These are phyloP conservation scores for Colletotrichum camelliae DNA, from an alignment of 2,329 filamentous ascomycete genomes.

Conservation along the genomic window DNA sequence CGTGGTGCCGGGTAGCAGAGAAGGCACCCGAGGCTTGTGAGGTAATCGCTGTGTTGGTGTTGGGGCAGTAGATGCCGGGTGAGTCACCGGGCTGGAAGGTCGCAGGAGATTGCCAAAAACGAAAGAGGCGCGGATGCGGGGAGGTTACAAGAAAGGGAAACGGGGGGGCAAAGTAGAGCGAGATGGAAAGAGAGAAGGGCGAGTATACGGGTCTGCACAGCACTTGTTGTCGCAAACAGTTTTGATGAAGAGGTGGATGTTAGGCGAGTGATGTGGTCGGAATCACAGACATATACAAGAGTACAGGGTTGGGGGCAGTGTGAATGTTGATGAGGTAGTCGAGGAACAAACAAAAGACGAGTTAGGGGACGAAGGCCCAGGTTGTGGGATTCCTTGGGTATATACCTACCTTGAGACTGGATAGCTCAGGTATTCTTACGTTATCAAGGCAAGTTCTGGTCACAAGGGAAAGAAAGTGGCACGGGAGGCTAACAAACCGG, in stretches of 20 bases:
- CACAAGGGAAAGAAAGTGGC: background rate
- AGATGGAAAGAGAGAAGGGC: background rate
- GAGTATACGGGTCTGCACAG: background rate
- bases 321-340: background rate
- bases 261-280: background rate
- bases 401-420: background rate
- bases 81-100: slow-evolving; percentile 5
- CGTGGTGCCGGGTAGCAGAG: background rate
- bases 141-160: background rate
- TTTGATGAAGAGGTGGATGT: background rate
- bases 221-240: background rate
- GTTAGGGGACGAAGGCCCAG: background rate
- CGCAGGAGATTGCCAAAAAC: background rate
- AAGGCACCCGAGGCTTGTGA: background rate
- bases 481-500: background rate
- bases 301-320: background rate
- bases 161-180: background rate
- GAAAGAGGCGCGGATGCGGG: background rate
- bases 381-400: background rate
- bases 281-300: background rate
- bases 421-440: background rate
- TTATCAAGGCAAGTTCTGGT: background rate
- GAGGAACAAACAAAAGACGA: background rate
- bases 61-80: slow-evolving; percentile 9
- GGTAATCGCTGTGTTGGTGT: background rate